Conservation (phyloP, 352 stramenopile species). For the Phytophthora fragariae region DNA sequence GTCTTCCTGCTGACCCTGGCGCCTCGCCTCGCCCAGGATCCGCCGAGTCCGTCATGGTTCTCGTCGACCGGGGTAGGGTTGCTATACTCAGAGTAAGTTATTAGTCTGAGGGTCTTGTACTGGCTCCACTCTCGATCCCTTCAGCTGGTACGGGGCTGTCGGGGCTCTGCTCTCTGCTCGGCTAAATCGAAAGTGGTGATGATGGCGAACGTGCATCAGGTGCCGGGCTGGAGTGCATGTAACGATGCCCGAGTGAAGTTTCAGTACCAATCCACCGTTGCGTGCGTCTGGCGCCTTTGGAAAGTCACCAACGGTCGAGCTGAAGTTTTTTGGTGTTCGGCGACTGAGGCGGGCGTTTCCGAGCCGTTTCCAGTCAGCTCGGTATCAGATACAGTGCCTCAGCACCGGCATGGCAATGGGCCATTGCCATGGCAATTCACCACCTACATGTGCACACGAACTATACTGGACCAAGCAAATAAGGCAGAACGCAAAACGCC, state of each 20-base stretch:
- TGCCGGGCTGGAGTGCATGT: background rate
- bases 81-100: too few species aligned
- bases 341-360: conserved; percentile 29
- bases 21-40: too few species aligned
- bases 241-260: background rate
- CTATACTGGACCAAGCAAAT: background rate
- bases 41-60: too few species aligned
- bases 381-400: conserved; percentile 4
- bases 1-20: too few species aligned
- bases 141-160: too few species aligned
- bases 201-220: too few species aligned
- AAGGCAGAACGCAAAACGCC: conserved; percentile 17
- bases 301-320: conserved; percentile 1
- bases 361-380: background rate
- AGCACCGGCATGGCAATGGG: conserved; percentile 3
- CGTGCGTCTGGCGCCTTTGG: conserved; percentile 13
- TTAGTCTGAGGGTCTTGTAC: too few species aligned
- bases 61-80: too few species aligned
- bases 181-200: too few species aligned
- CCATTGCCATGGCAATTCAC: background rate
- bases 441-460: too few species aligned
- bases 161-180: too few species aligned
- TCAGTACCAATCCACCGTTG: background rate
- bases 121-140: too few species aligned
- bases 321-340: conserved; percentile 18